phyloP scores from a whole-genome alignment of 805 yeast genomes.

The Sugiyamaella floridensis region DNA sequence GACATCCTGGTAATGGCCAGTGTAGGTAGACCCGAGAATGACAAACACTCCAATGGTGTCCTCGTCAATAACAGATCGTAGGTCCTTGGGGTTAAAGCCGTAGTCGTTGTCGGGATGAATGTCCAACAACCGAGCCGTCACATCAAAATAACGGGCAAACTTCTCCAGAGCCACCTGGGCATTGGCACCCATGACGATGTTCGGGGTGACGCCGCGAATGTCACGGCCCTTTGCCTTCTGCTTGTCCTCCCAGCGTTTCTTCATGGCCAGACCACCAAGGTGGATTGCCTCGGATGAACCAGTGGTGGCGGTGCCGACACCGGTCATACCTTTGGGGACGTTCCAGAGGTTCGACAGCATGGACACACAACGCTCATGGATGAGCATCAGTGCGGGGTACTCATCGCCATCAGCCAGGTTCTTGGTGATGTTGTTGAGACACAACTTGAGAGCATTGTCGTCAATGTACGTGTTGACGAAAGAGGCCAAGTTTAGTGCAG shows the following conservation, averaged over 20 bases:
- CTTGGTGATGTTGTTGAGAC: slow-evolving; percentile 68
- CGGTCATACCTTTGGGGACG: slow-evolving; percentile 45
- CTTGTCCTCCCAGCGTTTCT: slow-evolving; percentile 76
- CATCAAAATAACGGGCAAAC: slow-evolving; percentile 91
- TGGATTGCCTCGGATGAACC: slow-evolving; percentile 93
- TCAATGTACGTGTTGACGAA: slow-evolving; percentile 75
- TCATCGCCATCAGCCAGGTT: slow-evolving; percentile 91
- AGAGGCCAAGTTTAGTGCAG: slow-evolving; percentile 78
- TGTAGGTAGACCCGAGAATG: slow-evolving; percentile 84
- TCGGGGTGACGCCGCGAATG: slow-evolving; percentile 48
- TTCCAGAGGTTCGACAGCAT: slow-evolving; percentile 78
- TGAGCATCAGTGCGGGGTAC: slow-evolving; percentile 75
- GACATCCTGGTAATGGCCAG: slow-evolving; percentile 86
- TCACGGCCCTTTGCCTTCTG: slow-evolving; percentile 55
- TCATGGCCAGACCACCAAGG: slow-evolving; percentile 90
- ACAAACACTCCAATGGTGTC: slow-evolving; percentile 89
- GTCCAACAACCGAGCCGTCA: slow-evolving; percentile 70
- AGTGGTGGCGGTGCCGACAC: slow-evolving; percentile 86
- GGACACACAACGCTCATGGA: slow-evolving; percentile 76
- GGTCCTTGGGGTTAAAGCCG: slow-evolving; percentile 52
- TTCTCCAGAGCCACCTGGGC: slow-evolving; percentile 93
- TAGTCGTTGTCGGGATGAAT: slow-evolving; percentile 56
- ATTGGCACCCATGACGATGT: slow-evolving; percentile 85
- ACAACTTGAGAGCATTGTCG: slow-evolving; percentile 46
- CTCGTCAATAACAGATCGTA: slow-evolving; percentile 69